Evolutionary conservation across 2,329 filamentous ascomycete genomes (phyloP), one percentile per base, ranked within the genome.

Genomic region (Didymosphaeria variabile): DNA sequence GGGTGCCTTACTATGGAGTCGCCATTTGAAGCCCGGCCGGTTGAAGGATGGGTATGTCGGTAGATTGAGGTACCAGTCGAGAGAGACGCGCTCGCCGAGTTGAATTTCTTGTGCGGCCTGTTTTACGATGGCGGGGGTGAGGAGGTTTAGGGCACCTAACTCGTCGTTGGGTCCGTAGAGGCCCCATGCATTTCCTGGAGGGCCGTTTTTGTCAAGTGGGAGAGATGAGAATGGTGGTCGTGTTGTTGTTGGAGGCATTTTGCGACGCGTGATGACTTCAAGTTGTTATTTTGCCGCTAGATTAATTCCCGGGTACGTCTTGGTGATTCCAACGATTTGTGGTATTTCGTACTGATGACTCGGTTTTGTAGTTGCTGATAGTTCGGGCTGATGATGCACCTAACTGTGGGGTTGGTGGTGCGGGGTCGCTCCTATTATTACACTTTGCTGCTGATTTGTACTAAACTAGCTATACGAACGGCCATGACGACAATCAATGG

Each of bases 151-250:
- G 67, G 83, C 85, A 26, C 86, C 86, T 12, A 85, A 77, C 64
- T 87, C 76, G 60, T 87, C 85, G 2, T 77, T 59, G 5, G 77
- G 68, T 2, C 85, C 85, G 62, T 84, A 87, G 5, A 86, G 80
- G 0, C 84, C 84, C 86, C 86, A 88, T 6, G 86, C 83, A 59
- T 87, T 87, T 8, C 83, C 82, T 2, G 73, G 78, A 7, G 85
- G 84, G 0, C 84, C 84, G 58, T 79, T 72, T 50, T 82, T 81
- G 58, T 80, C 79, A 1, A 87, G 77, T 0, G 85, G 85, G 0
- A 87, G 81, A 3, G 79, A 74, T 7, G 82, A 74, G 62, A 85
- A 86, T 1, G 75, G 72, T 2, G 76, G 76, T 2, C 75, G 68
- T 19, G 53, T 55, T 13, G 62, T 50, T 31, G 65, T 63, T 42